Percentiles rank a stretch among this genome's conserved stretches.
phyloP scores from a whole-genome alignment of 768 basidiomycete species.

The Suillus placidus region DNA sequence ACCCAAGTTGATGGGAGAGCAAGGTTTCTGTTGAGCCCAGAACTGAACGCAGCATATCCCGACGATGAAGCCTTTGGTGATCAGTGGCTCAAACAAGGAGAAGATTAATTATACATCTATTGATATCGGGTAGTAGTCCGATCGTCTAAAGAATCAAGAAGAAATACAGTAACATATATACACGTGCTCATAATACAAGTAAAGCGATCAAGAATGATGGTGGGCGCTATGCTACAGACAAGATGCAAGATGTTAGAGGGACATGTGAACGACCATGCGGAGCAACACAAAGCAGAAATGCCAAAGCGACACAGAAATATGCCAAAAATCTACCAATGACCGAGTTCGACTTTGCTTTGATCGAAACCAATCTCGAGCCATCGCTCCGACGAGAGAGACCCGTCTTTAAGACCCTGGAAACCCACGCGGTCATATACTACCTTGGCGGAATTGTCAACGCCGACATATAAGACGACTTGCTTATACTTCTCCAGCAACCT shows the following conservation, averaged over 20 bases:
- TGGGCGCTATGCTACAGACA: conserved; percentile 7
- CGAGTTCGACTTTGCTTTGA: conserved; percentile 46
- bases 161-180: neutral
- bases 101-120: neutral
- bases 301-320: neutral
- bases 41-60: conserved; percentile 45
- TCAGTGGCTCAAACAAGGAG: conserved; percentile 36
- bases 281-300: neutral
- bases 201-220: neutral
- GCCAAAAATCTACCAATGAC: conserved; percentile 60
- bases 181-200: neutral
- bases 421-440: conserved; percentile 67
- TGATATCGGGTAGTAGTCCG: neutral
- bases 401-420: conserved; percentile 54
- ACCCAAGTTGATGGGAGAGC: conserved; percentile 30
- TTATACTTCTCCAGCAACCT: conserved; percentile 44
- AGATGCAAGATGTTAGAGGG: neutral
- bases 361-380: conserved; percentile 74
- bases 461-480: conserved; percentile 68
- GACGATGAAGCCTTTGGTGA: conserved; percentile 46
- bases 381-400: conserved; percentile 32
- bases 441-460: conserved; percentile 47
- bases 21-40: conserved; percentile 45
- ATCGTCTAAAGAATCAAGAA: neutral
- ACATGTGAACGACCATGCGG: neutral